These are phyloP conservation scores for Hippophae rhamnoides DNA, from an alignment of 306 rosid genomes.

Conservation along the genomic window DNA sequence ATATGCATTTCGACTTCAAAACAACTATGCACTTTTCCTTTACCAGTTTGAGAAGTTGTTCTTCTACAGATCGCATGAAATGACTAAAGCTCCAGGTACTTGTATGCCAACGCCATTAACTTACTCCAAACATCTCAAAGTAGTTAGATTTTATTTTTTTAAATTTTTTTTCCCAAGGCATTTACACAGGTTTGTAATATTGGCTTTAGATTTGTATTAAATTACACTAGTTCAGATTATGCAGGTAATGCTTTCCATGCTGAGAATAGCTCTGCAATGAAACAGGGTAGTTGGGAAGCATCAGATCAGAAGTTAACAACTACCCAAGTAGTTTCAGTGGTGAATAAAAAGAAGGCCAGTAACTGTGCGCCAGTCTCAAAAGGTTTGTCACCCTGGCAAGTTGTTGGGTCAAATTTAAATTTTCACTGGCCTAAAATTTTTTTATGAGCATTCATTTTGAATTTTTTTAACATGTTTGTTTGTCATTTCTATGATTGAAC, in stretches of 20 bases:
- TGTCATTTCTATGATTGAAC: too few relatives aligned
- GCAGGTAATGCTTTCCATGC: constrained; percentile 10
- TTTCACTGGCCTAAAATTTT: too few relatives aligned
- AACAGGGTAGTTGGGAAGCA: not conserved
- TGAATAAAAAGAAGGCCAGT: constrained; percentile 2
- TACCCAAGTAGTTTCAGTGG: not conserved
- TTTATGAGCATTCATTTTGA: too few relatives aligned
- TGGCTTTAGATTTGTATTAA: too few relatives aligned
- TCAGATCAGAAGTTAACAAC: not conserved
- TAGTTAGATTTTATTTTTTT: not conserved
- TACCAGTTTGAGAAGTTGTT: constrained; percentile 27
- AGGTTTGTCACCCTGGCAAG: constrained; percentile 7
- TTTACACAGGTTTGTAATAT: too few relatives aligned
- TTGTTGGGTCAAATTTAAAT: too few relatives aligned
- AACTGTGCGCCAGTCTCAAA: not conserved
- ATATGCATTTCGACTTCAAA: constrained; percentile 13
- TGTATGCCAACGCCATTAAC: not conserved
- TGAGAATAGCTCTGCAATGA: constrained; percentile 6
- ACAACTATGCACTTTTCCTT: constrained; percentile 20
- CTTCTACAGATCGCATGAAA: constrained; percentile 20
- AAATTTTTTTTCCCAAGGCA: not conserved
- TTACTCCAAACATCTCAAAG: not conserved
- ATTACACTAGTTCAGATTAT: not conserved
- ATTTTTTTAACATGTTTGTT: too few relatives aligned
- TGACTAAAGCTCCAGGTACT: constrained; percentile 10